These are phyloP conservation scores for Saccharomyces mikatae DNA, from an alignment of 805 yeast species.

Conservation along the genomic window DNA sequence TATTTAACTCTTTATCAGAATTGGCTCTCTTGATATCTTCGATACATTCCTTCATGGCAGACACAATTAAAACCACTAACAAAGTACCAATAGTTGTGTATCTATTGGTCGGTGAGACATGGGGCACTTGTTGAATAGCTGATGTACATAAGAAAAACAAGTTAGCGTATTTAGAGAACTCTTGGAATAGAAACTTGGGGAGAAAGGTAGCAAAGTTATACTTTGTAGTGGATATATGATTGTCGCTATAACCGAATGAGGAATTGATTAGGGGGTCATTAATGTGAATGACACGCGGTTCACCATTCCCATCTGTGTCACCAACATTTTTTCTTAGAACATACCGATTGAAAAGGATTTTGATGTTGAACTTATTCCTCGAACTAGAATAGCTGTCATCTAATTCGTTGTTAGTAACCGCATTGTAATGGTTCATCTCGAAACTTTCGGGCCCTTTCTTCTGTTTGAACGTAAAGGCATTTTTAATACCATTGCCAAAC, in stretches of 20 bases:
- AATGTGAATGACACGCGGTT: constrained; percentile 59
- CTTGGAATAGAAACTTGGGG: constrained; percentile 93
- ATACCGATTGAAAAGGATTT: constrained; percentile 32
- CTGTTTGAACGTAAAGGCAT: constrained; percentile 10
- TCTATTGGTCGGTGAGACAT: constrained; percentile 91
- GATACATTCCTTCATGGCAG: constrained; percentile 83
- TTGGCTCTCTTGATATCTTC: constrained; percentile 84
- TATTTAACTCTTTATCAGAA: constrained; percentile 85
- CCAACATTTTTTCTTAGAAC: constrained; percentile 26
- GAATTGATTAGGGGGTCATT: constrained; percentile 54
- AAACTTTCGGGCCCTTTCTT: constrained; percentile 13
- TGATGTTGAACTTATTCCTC: constrained; percentile 32
- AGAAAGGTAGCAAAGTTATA: constrained; percentile 87
- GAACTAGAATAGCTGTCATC: constrained; percentile 28
- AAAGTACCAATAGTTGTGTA: constrained; percentile 93
- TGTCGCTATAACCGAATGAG: constrained; percentile 55
- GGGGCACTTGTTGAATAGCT: constrained; percentile 91
- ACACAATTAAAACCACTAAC: constrained; percentile 72
- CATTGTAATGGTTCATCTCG: constrained; percentile 28
- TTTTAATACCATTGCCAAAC: constrained; percentile 12
- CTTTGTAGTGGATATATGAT: constrained; percentile 90
- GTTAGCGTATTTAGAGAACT: constrained; percentile 94
- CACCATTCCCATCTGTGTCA: constrained; percentile 16
- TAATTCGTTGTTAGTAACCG: constrained; percentile 14
- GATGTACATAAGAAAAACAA: constrained; percentile 89